phyloP scores from a whole-genome alignment of 371 early-diverging fungal genomes.

The Syncephalastrum monosporum region DNA sequence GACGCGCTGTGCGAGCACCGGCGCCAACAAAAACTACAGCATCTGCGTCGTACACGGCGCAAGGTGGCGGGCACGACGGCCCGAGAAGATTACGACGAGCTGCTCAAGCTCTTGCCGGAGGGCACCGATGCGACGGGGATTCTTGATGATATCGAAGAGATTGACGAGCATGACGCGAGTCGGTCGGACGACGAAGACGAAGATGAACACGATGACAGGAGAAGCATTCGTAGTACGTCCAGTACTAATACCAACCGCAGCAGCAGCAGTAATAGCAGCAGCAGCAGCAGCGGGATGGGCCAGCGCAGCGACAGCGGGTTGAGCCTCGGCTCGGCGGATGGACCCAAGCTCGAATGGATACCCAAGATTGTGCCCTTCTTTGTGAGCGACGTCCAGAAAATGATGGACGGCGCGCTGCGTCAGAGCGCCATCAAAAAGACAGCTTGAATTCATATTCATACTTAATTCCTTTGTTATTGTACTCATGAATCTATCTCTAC shows the following conservation, averaged over 20 bases:
- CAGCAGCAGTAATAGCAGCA: neutral
- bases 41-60: constrained; percentile 39
- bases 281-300: neutral
- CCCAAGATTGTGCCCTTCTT: constrained; percentile 13
- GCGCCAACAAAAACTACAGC: constrained; percentile 29
- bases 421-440: too few species aligned
- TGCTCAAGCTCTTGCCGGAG: constrained; percentile 25
- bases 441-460: too few species aligned
- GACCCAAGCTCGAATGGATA: constrained; percentile 8
- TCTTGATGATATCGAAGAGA: constrained; percentile 35
- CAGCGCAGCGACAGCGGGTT: constrained; percentile 5
- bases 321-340: neutral
- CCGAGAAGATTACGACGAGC: constrained; percentile 18
- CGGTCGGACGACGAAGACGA: constrained; percentile 12
- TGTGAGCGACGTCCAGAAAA: constrained; percentile 6
- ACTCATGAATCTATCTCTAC: too few species aligned
- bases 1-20: constrained; percentile 34
- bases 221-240: neutral
- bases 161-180: constrained; percentile 17
- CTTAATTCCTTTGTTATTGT: too few species aligned
- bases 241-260: neutral
- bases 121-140: constrained; percentile 26
- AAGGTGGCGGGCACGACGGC: constrained; percentile 24
- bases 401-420: constrained; percentile 11
- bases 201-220: neutral